Conservation (phyloP, 139 green algal species). For the Eudorina sp. region DNA sequence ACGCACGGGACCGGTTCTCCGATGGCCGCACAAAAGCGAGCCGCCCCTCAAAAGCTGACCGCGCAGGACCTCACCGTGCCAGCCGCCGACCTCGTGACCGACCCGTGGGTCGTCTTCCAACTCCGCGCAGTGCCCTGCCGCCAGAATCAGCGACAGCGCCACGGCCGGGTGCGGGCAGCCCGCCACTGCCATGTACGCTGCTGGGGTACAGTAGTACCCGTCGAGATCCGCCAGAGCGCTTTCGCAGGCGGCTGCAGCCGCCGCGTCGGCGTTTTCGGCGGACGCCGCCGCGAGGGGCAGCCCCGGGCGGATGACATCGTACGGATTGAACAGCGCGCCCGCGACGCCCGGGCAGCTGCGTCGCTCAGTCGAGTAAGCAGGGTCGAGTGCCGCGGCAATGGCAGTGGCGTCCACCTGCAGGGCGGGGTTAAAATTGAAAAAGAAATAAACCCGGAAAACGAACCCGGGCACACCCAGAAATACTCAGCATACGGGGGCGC, state of each 20-base stretch:
- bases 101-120: constrained; percentile 7
- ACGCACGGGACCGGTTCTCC: no score
- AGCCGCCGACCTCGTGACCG: neutral
- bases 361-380: neutral
- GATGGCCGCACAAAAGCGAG: no score
- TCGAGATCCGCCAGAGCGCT: neutral
- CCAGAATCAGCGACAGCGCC: constrained; percentile 30
- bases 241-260: neutral
- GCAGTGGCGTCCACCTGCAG: constrained; percentile 26
- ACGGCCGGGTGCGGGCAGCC: constrained; percentile 33
- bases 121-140: constrained; percentile 25
- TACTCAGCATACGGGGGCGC: no score
- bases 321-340: neutral
- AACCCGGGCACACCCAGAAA: no score
- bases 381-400: constrained; percentile 25
- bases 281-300: neutral
- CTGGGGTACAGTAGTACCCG: constrained; percentile 22
- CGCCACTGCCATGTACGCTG: constrained; percentile 8
- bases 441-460: no score
- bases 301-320: neutral
- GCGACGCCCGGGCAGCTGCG: neutral
- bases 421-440: no score
- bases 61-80: neutral
- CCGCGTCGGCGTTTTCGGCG: neutral
- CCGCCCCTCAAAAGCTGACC: no score